A percentile compares a stretch with the other conserved stretches of the same genome.
phyloP scores from a whole-genome alignment of 345 rosid species.

The Angophora floribunda region DNA sequence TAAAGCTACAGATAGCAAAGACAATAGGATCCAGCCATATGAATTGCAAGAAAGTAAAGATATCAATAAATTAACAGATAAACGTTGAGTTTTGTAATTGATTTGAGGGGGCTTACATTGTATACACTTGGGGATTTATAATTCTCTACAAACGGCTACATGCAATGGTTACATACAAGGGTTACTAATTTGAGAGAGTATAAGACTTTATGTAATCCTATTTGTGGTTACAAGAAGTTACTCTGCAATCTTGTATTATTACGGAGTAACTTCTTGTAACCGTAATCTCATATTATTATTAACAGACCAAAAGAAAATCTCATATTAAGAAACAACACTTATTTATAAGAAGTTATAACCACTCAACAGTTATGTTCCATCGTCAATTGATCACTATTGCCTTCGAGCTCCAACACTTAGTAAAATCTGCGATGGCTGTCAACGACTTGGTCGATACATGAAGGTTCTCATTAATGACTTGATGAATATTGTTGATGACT shows the following conservation, averaged over 20 bases:
- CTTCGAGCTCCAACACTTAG: not conserved
- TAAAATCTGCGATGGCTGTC: not conserved
- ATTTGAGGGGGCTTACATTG: not conserved
- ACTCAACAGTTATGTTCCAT: not conserved
- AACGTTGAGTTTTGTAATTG: not conserved
- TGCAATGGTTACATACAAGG: not conserved
- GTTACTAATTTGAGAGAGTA: not conserved
- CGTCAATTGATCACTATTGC: not conserved
- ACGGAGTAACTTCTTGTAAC: too few species aligned
- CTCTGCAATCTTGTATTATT: not conserved
- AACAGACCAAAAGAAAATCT: too few species aligned
- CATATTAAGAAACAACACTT: not conserved
- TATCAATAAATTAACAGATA: not conserved
- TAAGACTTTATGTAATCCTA: not conserved
- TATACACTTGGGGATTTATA: not conserved
- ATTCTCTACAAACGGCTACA: not conserved
- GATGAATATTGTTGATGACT: not conserved
- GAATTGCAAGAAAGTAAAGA: not conserved
- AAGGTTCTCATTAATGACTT: not conserved
- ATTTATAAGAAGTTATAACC: not conserved
- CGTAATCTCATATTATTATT: too few species aligned
- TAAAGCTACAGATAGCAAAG: not conserved
- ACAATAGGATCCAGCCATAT: not conserved
- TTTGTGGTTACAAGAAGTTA: not conserved
- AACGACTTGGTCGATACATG: not conserved